Base-by-base conservation (phyloP, 257 asterid species). In the Coffea eugenioides region DNA sequence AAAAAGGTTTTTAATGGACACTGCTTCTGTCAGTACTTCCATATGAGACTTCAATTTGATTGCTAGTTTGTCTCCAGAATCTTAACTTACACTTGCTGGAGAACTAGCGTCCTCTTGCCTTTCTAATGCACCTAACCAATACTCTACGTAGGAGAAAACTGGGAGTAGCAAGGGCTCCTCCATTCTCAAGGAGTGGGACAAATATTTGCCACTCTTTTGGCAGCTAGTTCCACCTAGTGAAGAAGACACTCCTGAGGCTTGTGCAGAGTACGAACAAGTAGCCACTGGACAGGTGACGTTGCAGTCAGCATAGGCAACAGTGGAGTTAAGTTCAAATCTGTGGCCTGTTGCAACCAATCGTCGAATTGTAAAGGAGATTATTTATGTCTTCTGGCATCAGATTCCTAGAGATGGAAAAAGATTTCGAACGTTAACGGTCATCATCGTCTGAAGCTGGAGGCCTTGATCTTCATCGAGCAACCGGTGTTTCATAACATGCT, bases 211-310 rank as follows among this genome's bases (percentile, higher is more conserved):
- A 54, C 91, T 95, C 69, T 95, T 95, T 84, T 93, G 99, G 99
- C 99, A 95, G 81, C 88, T 93, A 78, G 99, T 95, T 74, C 99
- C 99, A 41, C 98, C 98, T 18, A 95, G 99, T 76, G 99, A 95
- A 84, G 99, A 96, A 85, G 99, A 96, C 89, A 91, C 98, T 8
- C 99, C 98, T 1, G 99, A 96, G 85, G 98, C 97, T 61, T 84
- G 94, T 51, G 89, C 92, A 0, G 93, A 91, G 80, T 92, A 76
- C 65, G 92, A 90, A 83, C 94, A 92, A 88, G 80, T 94, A 18
- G 77, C 88, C 3, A 62, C 97, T 39, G 90, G 88, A n/a, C 87
- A 83, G 82, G 94, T 92, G 78, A 88, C 89, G 43, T 83, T 90
- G 81, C 97, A 92, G 83, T 91, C 95, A 5, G 95, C 97, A 20